Conservation (phyloP, 1,284 basidiomycete species). For the Ganoderma sinense region DNA sequence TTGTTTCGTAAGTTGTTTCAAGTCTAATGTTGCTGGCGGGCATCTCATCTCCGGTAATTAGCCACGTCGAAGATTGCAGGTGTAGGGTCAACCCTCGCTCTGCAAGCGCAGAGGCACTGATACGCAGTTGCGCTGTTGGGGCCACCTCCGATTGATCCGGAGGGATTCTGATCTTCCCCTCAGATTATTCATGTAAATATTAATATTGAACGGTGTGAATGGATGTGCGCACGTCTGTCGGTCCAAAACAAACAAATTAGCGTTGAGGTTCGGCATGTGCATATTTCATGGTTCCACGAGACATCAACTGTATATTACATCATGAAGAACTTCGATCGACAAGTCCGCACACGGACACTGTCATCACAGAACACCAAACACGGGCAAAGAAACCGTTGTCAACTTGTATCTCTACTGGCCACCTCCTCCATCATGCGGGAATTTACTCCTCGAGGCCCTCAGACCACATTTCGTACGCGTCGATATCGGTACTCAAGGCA, state of each 20-base stretch:
- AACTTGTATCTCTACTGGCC: too few relatives aligned
- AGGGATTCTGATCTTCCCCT: too few relatives aligned
- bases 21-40: neutral
- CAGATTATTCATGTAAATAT: too few relatives aligned
- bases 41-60: neutral
- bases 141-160: neutral
- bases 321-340: neutral
- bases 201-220: too few relatives aligned
- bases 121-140: neutral
- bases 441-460: slow-evolving; percentile 10
- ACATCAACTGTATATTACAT: too few relatives aligned
- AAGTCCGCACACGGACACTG: neutral
- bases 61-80: neutral
- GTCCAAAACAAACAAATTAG: too few relatives aligned
- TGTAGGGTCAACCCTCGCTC: slow-evolving; percentile 16
- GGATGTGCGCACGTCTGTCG: too few relatives aligned
- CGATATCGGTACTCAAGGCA: slow-evolving; percentile 2
- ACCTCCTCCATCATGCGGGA: too few relatives aligned
- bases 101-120: slow-evolving; percentile 1
- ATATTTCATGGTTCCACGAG: too few relatives aligned
- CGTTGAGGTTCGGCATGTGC: too few relatives aligned
- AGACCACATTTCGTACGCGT: slow-evolving; percentile 27
- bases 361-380: neutral
- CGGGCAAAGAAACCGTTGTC: too few relatives aligned
- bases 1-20: slow-evolving; percentile 9